Evolutionary conservation across 2,329 filamentous ascomycete species (phyloP).

Genomic region (Penicillium sp.): DNA sequence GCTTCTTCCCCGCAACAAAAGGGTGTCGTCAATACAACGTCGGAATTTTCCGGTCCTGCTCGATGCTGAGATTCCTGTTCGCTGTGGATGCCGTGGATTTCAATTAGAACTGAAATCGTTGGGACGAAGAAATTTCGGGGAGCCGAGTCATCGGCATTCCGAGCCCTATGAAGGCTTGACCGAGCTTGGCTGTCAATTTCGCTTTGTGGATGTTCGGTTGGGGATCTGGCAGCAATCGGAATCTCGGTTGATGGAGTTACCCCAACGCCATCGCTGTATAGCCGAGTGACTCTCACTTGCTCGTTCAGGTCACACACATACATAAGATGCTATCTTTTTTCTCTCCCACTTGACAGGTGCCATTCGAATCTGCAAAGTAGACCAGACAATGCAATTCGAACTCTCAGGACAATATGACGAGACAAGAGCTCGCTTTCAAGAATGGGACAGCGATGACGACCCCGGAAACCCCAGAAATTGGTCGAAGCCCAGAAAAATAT

Average conservation of each 20-base stretch:
- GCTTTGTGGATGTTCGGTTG: background rate
- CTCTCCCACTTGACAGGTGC: too few relatives aligned
- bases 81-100: background rate
- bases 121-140: background rate
- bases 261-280: background rate
- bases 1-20: background rate
- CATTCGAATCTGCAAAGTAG: too few relatives aligned
- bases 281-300: background rate
- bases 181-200: background rate
- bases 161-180: background rate
- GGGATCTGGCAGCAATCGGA: background rate
- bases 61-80: background rate
- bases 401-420: background rate
- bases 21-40: background rate
- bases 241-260: background rate
- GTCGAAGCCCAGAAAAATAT: conserved; percentile 19
- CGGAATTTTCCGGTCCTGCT: background rate
- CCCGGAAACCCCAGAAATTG: conserved; percentile 24
- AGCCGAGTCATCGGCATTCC: background rate
- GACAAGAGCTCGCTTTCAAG: background rate
- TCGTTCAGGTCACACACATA: background rate
- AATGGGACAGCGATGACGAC: conserved; percentile 17
- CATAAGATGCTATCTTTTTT: background rate
- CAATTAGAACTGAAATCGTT: background rate
- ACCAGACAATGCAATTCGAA: conserved; percentile 5